These are phyloP conservation scores for Oryza meyeriana DNA, from an alignment of 176 grass and related monocot genomes.

Conservation along the genomic window DNA sequence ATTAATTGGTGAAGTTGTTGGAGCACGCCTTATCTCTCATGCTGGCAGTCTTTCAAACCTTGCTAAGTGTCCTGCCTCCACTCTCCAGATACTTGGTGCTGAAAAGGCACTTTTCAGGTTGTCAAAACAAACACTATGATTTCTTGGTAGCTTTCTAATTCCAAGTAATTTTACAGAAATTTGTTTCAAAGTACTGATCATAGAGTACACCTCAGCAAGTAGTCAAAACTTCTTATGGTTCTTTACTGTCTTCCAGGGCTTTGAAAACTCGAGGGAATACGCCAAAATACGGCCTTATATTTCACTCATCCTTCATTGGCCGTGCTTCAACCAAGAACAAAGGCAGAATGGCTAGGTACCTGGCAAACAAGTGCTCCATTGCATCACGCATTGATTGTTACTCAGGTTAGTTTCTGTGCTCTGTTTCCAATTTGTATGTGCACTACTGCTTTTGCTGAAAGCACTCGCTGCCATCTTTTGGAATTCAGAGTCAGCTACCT, in stretches of 20 bases:
- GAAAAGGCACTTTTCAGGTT: constrained; percentile 98
- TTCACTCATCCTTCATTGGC: constrained; percentile 97
- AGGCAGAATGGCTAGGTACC: constrained; percentile 91
- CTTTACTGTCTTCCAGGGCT: constrained; percentile 47
- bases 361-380: constrained; percentile 98
- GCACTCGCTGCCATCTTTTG: neutral
- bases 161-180: neutral
- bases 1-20: constrained; percentile 88
- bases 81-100: constrained; percentile 97
- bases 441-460: neutral
- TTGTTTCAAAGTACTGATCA: neutral
- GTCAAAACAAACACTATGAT: neutral
- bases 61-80: constrained; percentile 85
- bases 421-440: neutral
- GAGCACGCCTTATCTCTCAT: constrained; percentile 91
- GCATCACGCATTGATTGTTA: constrained; percentile 97
- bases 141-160: neutral
- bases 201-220: neutral
- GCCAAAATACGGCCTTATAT: constrained; percentile 95
- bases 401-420: constrained; percentile 53
- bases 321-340: constrained; percentile 89
- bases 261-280: constrained; percentile 89
- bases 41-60: constrained; percentile 99
- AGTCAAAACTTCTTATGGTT: neutral
- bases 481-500: constrained; percentile 54